Conservation (phyloP, 352 stramenopile species). For the Plasmopara viticola region DNA sequence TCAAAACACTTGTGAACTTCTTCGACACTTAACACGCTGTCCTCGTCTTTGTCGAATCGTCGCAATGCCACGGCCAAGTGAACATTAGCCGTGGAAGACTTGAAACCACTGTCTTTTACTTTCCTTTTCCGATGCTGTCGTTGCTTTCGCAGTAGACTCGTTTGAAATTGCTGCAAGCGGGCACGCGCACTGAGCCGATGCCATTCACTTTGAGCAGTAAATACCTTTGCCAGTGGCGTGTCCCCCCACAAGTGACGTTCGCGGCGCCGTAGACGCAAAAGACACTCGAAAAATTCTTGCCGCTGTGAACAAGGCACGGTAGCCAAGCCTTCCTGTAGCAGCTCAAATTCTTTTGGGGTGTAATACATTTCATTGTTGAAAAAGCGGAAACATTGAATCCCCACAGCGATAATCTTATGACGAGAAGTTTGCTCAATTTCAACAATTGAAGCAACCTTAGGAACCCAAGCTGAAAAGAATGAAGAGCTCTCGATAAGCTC, state of each 20-base stretch:
- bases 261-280: slow-evolving; percentile 87
- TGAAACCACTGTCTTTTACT: slow-evolving; percentile 28
- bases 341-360: slow-evolving; percentile 88
- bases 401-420: slow-evolving; percentile 37
- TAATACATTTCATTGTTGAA: slow-evolving; percentile 99
- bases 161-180: slow-evolving; percentile 81
- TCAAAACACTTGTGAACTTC: slow-evolving; percentile 82
- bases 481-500: slow-evolving; percentile 79
- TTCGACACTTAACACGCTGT: slow-evolving; percentile 54
- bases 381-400: slow-evolving; percentile 91
- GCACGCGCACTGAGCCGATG: slow-evolving; percentile 83
- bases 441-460: slow-evolving; percentile 3
- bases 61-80: slow-evolving; percentile 53
- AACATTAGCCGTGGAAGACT: slow-evolving; percentile 22
- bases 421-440: slow-evolving; percentile 13
- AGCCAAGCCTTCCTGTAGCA: slow-evolving; percentile 78
- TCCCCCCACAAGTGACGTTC: slow-evolving; percentile 94
- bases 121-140: slow-evolving; percentile 38
- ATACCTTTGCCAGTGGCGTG: slow-evolving; percentile 95
- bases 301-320: slow-evolving; percentile 57
- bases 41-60: slow-evolving; percentile 68
- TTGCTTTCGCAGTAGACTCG: slow-evolving; percentile 62
- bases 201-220: slow-evolving; percentile 96
- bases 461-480: slow-evolving; percentile 48
- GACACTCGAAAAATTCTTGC: slow-evolving; percentile 82